Conservation (phyloP, 2,329 filamentous ascomycete genomes). For the Periconia sp. region DNA sequence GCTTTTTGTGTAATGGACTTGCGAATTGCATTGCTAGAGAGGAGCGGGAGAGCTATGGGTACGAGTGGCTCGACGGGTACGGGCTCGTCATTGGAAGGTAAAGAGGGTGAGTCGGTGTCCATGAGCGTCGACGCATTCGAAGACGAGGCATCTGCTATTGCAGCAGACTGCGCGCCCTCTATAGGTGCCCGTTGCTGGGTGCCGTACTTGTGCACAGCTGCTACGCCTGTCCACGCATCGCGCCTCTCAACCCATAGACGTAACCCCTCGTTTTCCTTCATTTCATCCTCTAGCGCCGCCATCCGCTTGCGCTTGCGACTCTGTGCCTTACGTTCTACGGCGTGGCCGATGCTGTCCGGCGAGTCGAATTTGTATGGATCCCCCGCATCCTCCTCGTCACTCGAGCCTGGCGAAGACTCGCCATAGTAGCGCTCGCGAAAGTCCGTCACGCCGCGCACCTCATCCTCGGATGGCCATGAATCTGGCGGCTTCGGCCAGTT, state of each 20-base stretch:
- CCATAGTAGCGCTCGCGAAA: conserved; percentile 55
- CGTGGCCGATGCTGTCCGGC: conserved; percentile 51
- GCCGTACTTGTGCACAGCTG: conserved; percentile 51
- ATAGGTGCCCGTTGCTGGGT: not conserved
- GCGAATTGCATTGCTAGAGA: conserved; percentile 76
- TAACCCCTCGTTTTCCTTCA: conserved; percentile 78
- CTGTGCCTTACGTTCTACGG: conserved; percentile 37
- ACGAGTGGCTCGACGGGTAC: conserved; percentile 57
- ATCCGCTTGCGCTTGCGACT: conserved; percentile 47
- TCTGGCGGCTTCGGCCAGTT: conserved; percentile 44
- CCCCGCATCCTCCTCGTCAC: conserved; percentile 11
- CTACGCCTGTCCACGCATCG: conserved; percentile 84
- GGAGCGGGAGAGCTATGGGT: conserved; percentile 75
- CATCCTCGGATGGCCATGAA: conserved; percentile 41
- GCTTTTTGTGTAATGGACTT: conserved; percentile 74
- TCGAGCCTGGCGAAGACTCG: conserved; percentile 32
- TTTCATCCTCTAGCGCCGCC: conserved; percentile 48
- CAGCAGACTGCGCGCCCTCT: not conserved
- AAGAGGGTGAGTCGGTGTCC: conserved; percentile 6
- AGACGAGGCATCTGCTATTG: conserved; percentile 47
- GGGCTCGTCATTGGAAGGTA: not conserved
- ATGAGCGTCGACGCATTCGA: conserved; percentile 23
- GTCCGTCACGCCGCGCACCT: conserved; percentile 37
- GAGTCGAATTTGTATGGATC: conserved; percentile 51
- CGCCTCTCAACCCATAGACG: conserved; percentile 78